Conservation (phyloP, 805 yeast species). For the Millerago galiae region DNA sequence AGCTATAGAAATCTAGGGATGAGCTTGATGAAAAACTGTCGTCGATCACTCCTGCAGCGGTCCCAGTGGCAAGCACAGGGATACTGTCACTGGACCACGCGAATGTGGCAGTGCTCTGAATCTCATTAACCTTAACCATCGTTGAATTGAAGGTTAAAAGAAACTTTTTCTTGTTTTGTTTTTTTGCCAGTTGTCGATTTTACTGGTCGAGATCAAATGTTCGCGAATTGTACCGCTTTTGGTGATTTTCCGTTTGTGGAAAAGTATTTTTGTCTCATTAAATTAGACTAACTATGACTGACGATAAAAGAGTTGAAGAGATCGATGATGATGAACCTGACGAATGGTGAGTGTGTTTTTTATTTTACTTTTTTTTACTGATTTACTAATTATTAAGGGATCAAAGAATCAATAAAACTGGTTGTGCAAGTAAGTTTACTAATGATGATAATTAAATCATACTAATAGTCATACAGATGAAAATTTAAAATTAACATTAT, state of each 20-base stretch:
- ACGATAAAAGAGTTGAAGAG: neutral
- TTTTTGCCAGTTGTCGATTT: conserved; percentile 2
- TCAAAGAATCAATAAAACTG: conserved; percentile 62
- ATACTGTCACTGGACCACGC: conserved; percentile 82
- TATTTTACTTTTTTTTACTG: too few species aligned
- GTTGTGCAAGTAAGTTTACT: conserved; percentile 49
- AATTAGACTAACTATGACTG: neutral
- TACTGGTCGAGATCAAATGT: neutral
- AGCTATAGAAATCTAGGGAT: conserved; percentile 73
- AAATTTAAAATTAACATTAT: conserved; percentile 60
- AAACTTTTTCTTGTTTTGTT: neutral
- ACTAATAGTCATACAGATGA: conserved; percentile 35
- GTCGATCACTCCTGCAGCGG: conserved; percentile 95
- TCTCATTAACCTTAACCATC: conserved; percentile 79
- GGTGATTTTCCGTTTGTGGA: neutral
- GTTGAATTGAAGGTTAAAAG: neutral
- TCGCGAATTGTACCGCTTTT: conserved; percentile 1
- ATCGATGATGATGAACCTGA: conserved; percentile 58
- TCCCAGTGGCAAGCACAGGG: conserved; percentile 83
- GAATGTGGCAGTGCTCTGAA: conserved; percentile 83
- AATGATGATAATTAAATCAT: neutral
- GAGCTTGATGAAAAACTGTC: conserved; percentile 78
- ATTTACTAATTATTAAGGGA: conserved; percentile 40
- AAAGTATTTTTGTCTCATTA: neutral
- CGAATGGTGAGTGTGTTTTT: conserved; percentile 43